phyloP scores from a whole-genome alignment of 1,284 basidiomycete species.

The Farysia itapuensis region DNA sequence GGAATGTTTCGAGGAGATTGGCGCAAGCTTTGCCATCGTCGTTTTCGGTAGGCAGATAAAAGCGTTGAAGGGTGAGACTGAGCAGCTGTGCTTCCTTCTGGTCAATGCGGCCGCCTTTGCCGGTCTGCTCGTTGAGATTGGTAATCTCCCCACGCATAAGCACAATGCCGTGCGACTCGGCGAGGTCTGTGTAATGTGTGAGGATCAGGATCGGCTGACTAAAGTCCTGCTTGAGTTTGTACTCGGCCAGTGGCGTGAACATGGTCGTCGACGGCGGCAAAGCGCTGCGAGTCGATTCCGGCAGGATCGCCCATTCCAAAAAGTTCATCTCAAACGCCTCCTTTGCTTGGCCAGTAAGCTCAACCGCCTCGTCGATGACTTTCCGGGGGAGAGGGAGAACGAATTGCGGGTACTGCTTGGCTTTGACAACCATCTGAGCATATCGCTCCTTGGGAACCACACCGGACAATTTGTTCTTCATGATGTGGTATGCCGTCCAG shows the following conservation, averaged over 20 bases:
- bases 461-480: conserved; percentile 57
- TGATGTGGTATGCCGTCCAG: conserved; percentile 55
- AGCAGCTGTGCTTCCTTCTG: conserved; percentile 54
- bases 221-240: conserved; percentile 81
- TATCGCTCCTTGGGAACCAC: conserved; percentile 51
- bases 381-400: conserved; percentile 52
- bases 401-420: conserved; percentile 51
- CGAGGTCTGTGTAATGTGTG: conserved; percentile 89
- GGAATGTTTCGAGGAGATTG: conserved; percentile 46
- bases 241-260: conserved; percentile 92
- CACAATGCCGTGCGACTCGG: conserved; percentile 76
- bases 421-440: conserved; percentile 37
- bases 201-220: conserved; percentile 88
- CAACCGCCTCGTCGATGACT: conserved; percentile 20
- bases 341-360: conserved; percentile 7
- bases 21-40: conserved; percentile 20
- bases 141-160: conserved; percentile 91
- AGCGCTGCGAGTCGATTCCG: conserved; percentile 1
- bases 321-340: conserved; percentile 56
- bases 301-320: conserved; percentile 53
- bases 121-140: conserved; percentile 60
- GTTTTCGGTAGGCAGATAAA: conserved; percentile 41
- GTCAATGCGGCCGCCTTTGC: conserved; percentile 64
- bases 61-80: conserved; percentile 50
- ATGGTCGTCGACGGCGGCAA: conserved; percentile 64